Evolutionary conservation across 345 rosid genomes (phyloP).

Genomic region (Laguncularia racemosa): DNA sequence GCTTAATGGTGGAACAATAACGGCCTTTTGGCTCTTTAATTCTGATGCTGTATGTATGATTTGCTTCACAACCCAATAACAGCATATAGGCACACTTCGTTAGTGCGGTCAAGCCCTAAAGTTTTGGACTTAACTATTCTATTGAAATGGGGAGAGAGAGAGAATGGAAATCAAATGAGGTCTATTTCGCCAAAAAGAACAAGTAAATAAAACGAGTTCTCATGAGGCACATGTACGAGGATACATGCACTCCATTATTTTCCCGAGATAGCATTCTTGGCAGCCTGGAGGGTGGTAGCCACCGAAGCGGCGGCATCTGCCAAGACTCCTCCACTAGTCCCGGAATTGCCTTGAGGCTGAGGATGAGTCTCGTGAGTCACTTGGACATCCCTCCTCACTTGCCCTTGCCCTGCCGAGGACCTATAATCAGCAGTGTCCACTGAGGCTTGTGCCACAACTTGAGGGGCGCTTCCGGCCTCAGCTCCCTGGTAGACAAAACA

Average conservation of each 20-base stretch:
- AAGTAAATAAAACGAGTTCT: too few relatives aligned
- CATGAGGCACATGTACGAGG: too few relatives aligned
- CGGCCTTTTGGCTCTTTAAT: too few relatives aligned
- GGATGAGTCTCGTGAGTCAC: constrained; percentile 37
- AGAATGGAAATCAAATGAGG: too few relatives aligned
- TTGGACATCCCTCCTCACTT: constrained; percentile 37
- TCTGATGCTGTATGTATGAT: too few relatives aligned
- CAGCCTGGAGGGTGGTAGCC: constrained; percentile 42
- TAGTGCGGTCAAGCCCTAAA: too few relatives aligned
- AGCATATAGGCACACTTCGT: too few relatives aligned
- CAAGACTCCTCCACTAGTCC: constrained; percentile 54
- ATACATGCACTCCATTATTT: background rate
- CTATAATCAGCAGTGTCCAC: constrained; percentile 34
- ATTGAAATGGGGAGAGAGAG: too few relatives aligned
- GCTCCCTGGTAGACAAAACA: background rate
- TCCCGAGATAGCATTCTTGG: constrained; percentile 39
- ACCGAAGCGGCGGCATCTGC: constrained; percentile 55
- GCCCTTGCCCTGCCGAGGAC: constrained; percentile 44
- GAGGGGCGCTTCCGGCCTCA: constrained; percentile 9
- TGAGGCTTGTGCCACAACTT: constrained; percentile 24
- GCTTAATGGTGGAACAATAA: too few relatives aligned
- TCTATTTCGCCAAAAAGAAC: too few relatives aligned
- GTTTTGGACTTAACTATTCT: too few relatives aligned
- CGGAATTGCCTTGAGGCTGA: constrained; percentile 14
- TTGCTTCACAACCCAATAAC: too few relatives aligned